A percentile compares a stretch with the other conserved stretches of the same genome.
Conservation (phyloP, 495 filamentous ascomycete species). For the Talaromyces trachyspermus region DNA sequence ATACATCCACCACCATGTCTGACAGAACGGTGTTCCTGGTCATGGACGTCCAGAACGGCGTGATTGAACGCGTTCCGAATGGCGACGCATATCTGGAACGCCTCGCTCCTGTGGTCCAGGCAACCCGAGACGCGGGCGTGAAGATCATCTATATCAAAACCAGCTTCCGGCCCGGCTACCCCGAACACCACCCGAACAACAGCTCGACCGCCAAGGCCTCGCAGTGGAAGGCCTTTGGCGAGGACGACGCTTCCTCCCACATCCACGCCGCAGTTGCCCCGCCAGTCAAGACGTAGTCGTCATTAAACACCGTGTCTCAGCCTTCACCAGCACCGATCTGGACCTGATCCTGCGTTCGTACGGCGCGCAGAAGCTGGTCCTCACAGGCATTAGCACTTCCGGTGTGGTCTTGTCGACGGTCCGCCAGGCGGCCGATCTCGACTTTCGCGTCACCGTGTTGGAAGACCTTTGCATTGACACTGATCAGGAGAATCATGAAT, state of each 20-base stretch:
- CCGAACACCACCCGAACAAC: conserved; percentile 20
- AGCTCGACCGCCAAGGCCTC: conserved; percentile 9
- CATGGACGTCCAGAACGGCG: conserved; percentile 29
- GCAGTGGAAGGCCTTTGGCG: conserved; percentile 13
- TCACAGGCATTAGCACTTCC: conserved; percentile 27
- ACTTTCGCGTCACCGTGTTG: conserved; percentile 27
- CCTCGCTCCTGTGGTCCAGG: conserved; percentile 14
- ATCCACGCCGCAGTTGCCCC: conserved; percentile 18
- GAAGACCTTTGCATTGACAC: conserved; percentile 30
- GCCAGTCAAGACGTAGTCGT: too few relatives aligned
- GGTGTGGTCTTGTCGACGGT: conserved; percentile 34
- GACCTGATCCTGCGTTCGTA: conserved; percentile 28
- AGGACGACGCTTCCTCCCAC: conserved; percentile 14
- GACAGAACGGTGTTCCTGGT: conserved; percentile 26
- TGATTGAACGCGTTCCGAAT: conserved; percentile 12
- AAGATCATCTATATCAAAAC: conserved; percentile 27
- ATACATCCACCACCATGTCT: too few relatives aligned
- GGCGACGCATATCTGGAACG: conserved; percentile 16
- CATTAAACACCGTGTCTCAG: conserved; percentile 29
- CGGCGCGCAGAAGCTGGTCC: conserved; percentile 18
- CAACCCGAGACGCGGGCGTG: conserved; percentile 19
- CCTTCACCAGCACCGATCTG: conserved; percentile 27
- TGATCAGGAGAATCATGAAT: conserved; percentile 24
- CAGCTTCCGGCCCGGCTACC: conserved; percentile 25
- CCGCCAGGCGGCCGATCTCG: conserved; percentile 27